Percentiles rank a stretch among this genome's conserved stretches.
Conservation (phyloP, 2,329 filamentous ascomycete genomes). For the Colletotrichum simmondsii region DNA sequence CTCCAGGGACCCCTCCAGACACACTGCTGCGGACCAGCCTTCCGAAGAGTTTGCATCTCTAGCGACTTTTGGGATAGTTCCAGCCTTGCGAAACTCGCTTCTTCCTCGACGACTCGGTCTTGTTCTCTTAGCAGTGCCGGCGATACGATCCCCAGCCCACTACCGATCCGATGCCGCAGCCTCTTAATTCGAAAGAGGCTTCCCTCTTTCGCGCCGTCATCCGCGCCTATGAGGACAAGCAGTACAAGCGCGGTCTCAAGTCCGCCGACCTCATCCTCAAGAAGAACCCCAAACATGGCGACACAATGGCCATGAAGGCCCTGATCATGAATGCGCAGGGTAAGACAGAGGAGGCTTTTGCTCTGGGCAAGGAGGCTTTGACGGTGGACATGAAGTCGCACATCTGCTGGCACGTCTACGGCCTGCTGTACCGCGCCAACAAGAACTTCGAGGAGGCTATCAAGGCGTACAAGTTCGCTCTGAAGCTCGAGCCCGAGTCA, state of each 20-base stretch:
- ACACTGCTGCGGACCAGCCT: conserved; percentile 4
- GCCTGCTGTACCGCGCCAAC: conserved; percentile 88
- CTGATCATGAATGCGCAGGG: conserved; percentile 94
- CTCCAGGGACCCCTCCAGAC: conserved; percentile 22
- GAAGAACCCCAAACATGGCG: conserved; percentile 95
- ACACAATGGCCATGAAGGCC: conserved; percentile 99
- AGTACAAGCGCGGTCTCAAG: conserved; percentile 95
- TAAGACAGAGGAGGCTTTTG: conserved; percentile 93
- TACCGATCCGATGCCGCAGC: conserved; percentile 71
- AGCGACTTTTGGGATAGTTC: not conserved
- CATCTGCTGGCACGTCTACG: conserved; percentile 99
- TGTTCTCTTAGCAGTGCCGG: not conserved
- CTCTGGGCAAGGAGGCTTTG: conserved; percentile 89
- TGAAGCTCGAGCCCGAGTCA: conserved; percentile 93
- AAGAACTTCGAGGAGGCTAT: conserved; percentile 99
- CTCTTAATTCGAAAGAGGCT: conserved; percentile 86
- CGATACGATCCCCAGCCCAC: conserved; percentile 32
- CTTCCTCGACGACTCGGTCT: not conserved
- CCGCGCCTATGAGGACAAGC: conserved; percentile 96
- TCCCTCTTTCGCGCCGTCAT: conserved; percentile 95
- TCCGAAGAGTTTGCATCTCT: conserved; percentile 21
- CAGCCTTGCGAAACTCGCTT: not conserved
- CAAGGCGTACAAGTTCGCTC: conserved; percentile 97
- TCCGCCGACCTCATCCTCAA: conserved; percentile 95
- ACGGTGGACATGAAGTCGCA: conserved; percentile 99